Percentiles rank a stretch among this genome's conserved stretches.
Evolutionary conservation across 2,329 filamentous ascomycete genomes (phyloP).

Genomic region (Claviceps quebecensis): DNA sequence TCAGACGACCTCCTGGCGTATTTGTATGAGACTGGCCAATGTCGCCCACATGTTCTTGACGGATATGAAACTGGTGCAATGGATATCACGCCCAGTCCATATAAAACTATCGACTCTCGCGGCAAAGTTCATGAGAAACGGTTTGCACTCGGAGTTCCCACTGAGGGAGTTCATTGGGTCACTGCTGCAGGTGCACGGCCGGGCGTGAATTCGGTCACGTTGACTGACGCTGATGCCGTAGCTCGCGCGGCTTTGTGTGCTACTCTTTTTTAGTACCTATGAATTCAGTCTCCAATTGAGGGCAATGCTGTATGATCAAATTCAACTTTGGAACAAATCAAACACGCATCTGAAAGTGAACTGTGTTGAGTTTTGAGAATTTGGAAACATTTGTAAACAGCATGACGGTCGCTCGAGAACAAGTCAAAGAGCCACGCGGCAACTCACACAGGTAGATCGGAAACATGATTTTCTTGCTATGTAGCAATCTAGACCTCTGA

Average conservation of each 20-base stretch:
- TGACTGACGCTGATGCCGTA: slow-evolving; percentile 3
- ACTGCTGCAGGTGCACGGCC: slow-evolving; percentile 4
- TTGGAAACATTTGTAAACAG: no score
- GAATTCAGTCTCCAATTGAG: no score
- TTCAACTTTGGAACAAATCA: no score
- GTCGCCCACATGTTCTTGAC: slow-evolving; percentile 3
- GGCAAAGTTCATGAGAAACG: slow-evolving; percentile 2
- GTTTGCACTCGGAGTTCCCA: slow-evolving; percentile 3
- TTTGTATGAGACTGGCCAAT: slow-evolving; percentile 2
- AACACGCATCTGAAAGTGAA: no score
- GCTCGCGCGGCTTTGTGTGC: slow-evolving; percentile 3
- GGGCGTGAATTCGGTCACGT: slow-evolving; percentile 4
- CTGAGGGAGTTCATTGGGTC: slow-evolving; percentile 5
- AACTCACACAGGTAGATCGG: neutral
- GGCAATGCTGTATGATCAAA: no score
- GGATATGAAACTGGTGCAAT: slow-evolving; percentile 4
- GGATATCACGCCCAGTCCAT: slow-evolving; percentile 3
- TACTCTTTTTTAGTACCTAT: neutral
- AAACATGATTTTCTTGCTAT: no score
- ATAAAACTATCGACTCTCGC: neutral
- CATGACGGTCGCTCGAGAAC: neutral
- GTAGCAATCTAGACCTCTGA: no score
- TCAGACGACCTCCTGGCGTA: slow-evolving; percentile 1
- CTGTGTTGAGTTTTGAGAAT: no score
- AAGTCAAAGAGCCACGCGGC: neutral